Evolutionary conservation across 176 grass and related monocot genomes (phyloP).

Genomic region (Themeda triandra): DNA sequence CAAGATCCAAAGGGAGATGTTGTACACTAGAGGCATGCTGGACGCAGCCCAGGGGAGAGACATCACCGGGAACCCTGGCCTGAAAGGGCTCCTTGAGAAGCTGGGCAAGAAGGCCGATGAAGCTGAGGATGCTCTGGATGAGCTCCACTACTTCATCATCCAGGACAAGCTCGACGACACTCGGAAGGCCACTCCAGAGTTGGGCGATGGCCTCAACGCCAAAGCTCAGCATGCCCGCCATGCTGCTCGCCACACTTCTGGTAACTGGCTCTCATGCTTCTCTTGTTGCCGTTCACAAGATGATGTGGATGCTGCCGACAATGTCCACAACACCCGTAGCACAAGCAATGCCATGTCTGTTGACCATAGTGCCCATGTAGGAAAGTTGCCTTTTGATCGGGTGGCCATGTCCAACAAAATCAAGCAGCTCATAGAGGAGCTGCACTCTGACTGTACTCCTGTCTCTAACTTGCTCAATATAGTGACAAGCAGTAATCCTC

Average conservation of each 20-base stretch:
- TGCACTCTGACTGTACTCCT: too few relatives aligned
- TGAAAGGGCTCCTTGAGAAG: not conserved
- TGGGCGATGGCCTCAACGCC: not conserved
- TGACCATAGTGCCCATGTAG: too few relatives aligned
- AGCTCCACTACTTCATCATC: constrained; percentile 28
- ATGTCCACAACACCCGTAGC: too few relatives aligned
- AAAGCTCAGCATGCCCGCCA: not conserved
- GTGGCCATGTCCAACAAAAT: too few relatives aligned
- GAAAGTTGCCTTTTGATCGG: too few relatives aligned
- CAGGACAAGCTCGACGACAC: constrained; percentile 10
- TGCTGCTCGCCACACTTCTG: not conserved
- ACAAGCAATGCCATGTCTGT: too few relatives aligned
- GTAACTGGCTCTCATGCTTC: constrained; percentile 21
- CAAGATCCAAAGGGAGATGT: not conserved
- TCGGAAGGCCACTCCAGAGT: not conserved
- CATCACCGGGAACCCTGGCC: not conserved
- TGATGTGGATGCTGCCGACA: not conserved
- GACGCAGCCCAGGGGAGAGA: not conserved
- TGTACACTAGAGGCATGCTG: not conserved
- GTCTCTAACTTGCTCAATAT: too few relatives aligned
- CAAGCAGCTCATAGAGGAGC: too few relatives aligned
- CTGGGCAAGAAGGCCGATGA: not conserved
- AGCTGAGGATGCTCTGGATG: not conserved
- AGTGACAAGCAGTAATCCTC: too few relatives aligned
- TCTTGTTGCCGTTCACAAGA: not conserved